Percentiles rank a stretch among this genome's conserved stretches.
Conservation (phyloP, 139 green algal species). For the Monoraphidium neglectum region DNA sequence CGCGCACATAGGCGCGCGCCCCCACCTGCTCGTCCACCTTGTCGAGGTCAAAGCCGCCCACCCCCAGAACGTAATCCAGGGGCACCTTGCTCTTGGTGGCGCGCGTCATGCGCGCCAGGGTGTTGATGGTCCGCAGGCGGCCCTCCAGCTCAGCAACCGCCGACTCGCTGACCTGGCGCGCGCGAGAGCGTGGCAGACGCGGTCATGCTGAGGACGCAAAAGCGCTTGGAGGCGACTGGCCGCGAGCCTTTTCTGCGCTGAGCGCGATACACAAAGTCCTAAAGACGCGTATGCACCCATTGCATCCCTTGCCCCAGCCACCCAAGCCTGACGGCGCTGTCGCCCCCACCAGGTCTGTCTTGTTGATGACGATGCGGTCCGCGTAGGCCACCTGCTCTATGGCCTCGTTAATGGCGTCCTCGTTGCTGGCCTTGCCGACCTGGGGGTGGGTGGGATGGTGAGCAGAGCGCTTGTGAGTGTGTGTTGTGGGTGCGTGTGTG, state of each 20-base stretch:
- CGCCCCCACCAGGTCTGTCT: slow-evolving; percentile 80
- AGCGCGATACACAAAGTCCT: too few relatives aligned
- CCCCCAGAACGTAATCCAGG: slow-evolving; percentile 90
- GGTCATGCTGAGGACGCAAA: neutral
- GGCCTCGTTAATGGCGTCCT: slow-evolving; percentile 86
- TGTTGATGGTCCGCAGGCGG: slow-evolving; percentile 86
- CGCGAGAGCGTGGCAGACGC: too few relatives aligned
- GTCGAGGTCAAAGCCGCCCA: slow-evolving; percentile 94
- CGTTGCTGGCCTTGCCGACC: slow-evolving; percentile 4
- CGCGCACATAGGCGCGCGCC: too few relatives aligned
- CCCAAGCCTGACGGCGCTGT: neutral
- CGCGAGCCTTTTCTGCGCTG: neutral
- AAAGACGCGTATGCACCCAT: too few relatives aligned
- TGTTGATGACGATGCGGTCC: slow-evolving; percentile 96
- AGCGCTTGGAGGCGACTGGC: neutral
- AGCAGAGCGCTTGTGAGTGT: neutral
- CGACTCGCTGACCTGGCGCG: slow-evolving; percentile 6
- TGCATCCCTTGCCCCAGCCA: too few relatives aligned
- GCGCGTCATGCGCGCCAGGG: slow-evolving; percentile 64
- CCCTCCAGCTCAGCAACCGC: slow-evolving; percentile 56
- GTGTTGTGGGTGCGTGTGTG: too few relatives aligned
- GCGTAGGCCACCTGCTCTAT: slow-evolving; percentile 96
- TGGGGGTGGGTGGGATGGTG: neutral
- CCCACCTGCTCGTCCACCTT: slow-evolving; percentile 79
- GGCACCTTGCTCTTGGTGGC: slow-evolving; percentile 48